Evolutionary conservation across 2,329 filamentous ascomycete genomes (phyloP).

Genomic region (Septoria linicola): DNA sequence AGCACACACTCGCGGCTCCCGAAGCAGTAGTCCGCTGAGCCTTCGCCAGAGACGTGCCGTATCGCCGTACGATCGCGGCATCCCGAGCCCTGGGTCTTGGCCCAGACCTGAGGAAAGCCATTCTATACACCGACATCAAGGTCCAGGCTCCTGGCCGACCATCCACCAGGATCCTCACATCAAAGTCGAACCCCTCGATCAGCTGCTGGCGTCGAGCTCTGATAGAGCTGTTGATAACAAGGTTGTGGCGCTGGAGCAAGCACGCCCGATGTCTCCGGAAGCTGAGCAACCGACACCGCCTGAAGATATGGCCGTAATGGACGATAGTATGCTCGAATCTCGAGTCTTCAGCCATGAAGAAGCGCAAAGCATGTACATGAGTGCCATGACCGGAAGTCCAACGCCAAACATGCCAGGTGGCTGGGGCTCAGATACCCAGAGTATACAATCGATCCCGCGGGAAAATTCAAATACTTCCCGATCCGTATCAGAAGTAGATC

Average conservation of each 20-base stretch:
- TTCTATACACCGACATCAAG: constrained; percentile 20
- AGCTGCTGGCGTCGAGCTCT: constrained; percentile 13
- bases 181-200: constrained; percentile 26
- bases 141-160: constrained; percentile 32
- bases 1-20: constrained; percentile 19
- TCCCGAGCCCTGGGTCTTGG: constrained; percentile 34
- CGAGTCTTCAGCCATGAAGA: constrained; percentile 75
- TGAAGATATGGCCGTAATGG: constrained; percentile 10
- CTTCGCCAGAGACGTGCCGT: constrained; percentile 23
- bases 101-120: constrained; percentile 28
- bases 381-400: constrained; percentile 51
- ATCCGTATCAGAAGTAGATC: constrained; percentile 10
- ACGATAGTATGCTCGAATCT: constrained; percentile 51
- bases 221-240: constrained; percentile 28
- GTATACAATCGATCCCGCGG: constrained; percentile 30
- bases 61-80: constrained; percentile 29
- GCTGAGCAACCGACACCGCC: constrained; percentile 6
- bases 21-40: constrained; percentile 24
- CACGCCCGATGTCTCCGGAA: not conserved
- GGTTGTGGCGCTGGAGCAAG: constrained; percentile 22
- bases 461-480: constrained; percentile 22
- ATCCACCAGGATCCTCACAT: constrained; percentile 26
- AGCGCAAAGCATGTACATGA: constrained; percentile 86
- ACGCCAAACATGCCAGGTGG: constrained; percentile 42
- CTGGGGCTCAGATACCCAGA: constrained; percentile 41